These are phyloP conservation scores for Rhizopogon roseolus DNA, from an alignment of 768 basidiomycete genomes.

Conservation along the genomic window DNA sequence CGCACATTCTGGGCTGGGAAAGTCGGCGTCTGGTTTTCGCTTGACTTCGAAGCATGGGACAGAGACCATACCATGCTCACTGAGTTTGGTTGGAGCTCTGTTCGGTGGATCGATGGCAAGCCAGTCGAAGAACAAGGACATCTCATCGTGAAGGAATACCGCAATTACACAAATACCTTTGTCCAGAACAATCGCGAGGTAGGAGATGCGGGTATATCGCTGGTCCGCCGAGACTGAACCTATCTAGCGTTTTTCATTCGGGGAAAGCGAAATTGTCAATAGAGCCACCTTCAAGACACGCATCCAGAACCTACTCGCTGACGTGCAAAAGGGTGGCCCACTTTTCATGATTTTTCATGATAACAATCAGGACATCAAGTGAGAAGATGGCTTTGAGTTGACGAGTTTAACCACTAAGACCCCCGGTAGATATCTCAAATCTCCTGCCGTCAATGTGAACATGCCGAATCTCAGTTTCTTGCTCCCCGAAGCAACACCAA, in stretches of 20 bases:
- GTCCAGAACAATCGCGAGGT: conserved; percentile 63
- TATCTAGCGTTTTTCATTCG: conserved; percentile 61
- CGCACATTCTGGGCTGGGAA: conserved; percentile 60
- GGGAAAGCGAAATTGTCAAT: conserved; percentile 51
- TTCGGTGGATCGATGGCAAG: conserved; percentile 51
- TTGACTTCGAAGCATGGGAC: conserved; percentile 88
- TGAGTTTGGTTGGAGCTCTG: conserved; percentile 75
- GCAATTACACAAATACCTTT: conserved; percentile 55
- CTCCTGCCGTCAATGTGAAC: conserved; percentile 43
- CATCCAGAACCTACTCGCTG: conserved; percentile 42
- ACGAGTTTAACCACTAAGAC: background rate
- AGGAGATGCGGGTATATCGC: conserved; percentile 7
- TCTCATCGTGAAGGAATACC: conserved; percentile 60
- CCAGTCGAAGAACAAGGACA: conserved; percentile 51
- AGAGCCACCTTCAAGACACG: conserved; percentile 46
- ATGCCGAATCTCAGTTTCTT: conserved; percentile 47
- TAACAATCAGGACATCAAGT: conserved; percentile 74
- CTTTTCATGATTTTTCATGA: conserved; percentile 83
- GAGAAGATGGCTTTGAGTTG: conserved; percentile 3
- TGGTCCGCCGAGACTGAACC: background rate
- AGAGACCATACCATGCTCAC: conserved; percentile 65
- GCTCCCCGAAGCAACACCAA: conserved; percentile 52
- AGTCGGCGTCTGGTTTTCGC: conserved; percentile 66
- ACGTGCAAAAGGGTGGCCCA: conserved; percentile 43
- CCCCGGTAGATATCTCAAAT: conserved; percentile 46